Evolutionary conservation across 768 basidiomycete genomes (phyloP).

Genomic region (Termitomyces titanicus): DNA sequence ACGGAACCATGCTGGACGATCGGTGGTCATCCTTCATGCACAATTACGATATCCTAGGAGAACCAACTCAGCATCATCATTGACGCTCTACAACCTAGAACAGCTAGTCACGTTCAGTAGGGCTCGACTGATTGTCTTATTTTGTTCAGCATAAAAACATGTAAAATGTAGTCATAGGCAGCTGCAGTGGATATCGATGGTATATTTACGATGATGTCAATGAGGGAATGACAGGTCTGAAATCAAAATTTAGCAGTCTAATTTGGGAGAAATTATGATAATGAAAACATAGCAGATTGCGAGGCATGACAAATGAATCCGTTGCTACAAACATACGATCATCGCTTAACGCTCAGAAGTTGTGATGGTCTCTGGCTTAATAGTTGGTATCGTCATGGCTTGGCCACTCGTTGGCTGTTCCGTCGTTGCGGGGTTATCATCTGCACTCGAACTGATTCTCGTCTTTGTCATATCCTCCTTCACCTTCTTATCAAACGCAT

Average conservation of each 20-base stretch:
- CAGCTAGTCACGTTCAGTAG: not conserved
- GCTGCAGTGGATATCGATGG: not conserved
- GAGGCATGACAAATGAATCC: too few species aligned
- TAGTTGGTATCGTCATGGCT: constrained; percentile 7
- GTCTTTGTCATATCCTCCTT: constrained; percentile 36
- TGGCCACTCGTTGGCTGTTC: constrained; percentile 18
- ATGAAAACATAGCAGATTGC: not conserved
- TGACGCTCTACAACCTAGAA: not conserved
- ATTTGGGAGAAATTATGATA: too few species aligned
- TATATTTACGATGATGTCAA: not conserved
- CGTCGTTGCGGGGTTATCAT: constrained; percentile 14
- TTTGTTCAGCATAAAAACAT: not conserved
- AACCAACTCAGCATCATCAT: constrained; percentile 6
- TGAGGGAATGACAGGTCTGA: not conserved
- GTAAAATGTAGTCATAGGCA: not conserved
- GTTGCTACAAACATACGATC: not conserved
- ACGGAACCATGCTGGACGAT: constrained; percentile 29
- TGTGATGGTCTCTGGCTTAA: not conserved
- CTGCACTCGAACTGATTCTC: constrained; percentile 19
- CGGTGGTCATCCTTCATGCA: constrained; percentile 39
- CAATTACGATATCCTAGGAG: constrained; percentile 23
- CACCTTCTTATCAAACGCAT: constrained; percentile 38
- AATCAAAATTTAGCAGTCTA: too few species aligned
- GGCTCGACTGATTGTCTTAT: too few species aligned
- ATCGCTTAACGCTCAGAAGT: not conserved